These are phyloP conservation scores for Hypoxylon sp. DNA, from an alignment of 2,329 filamentous ascomycete genomes.

Conservation along the genomic window DNA sequence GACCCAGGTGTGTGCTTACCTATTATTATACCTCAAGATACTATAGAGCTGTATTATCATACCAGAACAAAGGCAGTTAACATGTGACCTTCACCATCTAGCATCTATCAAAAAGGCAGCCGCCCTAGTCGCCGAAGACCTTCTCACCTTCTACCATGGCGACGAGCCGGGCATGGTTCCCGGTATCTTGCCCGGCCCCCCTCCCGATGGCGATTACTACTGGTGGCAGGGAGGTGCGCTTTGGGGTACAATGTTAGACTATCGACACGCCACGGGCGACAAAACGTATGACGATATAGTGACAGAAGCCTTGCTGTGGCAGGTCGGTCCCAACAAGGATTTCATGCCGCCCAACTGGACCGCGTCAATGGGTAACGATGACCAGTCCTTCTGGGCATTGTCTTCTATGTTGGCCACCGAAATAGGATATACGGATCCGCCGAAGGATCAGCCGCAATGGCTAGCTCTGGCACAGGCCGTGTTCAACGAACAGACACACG, in stretches of 20 bases:
- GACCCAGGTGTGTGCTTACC: conserved; percentile 48
- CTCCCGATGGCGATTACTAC: conserved; percentile 72
- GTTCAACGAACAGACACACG: conserved; percentile 72
- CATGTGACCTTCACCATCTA: conserved; percentile 45
- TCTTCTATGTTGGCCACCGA: conserved; percentile 78
- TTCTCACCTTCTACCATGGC: conserved; percentile 67
- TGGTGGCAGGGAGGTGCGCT: conserved; percentile 82
- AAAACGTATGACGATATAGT: conserved; percentile 72
- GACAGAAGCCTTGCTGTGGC: conserved; percentile 69
- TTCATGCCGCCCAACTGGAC: conserved; percentile 74
- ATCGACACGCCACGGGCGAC: conserved; percentile 78
- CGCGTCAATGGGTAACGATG: conserved; percentile 75
- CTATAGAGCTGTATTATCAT: neutral
- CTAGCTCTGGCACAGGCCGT: conserved; percentile 77
- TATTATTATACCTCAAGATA: neutral
- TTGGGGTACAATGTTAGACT: conserved; percentile 78
- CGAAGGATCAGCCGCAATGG: conserved; percentile 69
- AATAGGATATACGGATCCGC: conserved; percentile 72
- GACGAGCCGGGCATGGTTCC: conserved; percentile 67
- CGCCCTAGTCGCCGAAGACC: conserved; percentile 64
- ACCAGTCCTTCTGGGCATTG: conserved; percentile 80
- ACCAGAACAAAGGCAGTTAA: conserved; percentile 27
- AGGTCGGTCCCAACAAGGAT: conserved; percentile 68
- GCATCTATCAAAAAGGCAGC: conserved; percentile 64
- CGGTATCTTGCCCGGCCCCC: conserved; percentile 71